Percentiles rank a stretch among this genome's conserved stretches.
phyloP scores from a whole-genome alignment of 257 asterid species.

The Ehretia macrophylla region DNA sequence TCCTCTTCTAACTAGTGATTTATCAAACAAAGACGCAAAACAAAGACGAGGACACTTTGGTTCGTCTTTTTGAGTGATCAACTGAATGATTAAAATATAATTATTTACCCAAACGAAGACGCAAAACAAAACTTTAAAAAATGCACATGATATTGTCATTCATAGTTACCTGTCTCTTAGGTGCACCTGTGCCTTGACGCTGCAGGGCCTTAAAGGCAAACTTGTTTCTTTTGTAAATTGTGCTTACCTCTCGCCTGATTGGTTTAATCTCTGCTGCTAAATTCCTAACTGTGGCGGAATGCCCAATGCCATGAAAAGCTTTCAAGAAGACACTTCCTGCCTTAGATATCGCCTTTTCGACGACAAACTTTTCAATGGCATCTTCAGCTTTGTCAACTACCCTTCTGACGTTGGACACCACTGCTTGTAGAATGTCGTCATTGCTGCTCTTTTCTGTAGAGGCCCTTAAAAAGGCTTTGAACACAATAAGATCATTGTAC shows the following conservation, averaged over 20 bases:
- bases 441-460: constrained; percentile 10
- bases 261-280: neutral
- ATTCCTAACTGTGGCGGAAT: neutral
- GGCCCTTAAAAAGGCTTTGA: constrained; percentile 14
- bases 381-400: constrained; percentile 17
- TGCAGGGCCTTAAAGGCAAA: neutral
- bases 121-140: no score
- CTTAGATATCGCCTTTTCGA: neutral
- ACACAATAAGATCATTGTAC: constrained; percentile 2
- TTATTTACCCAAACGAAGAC: no score
- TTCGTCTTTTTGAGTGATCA: no score
- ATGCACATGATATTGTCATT: constrained; percentile 17
- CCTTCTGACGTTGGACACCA: constrained; percentile 10
- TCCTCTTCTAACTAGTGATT: no score
- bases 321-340: neutral
- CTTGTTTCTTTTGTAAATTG: neutral
- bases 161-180: constrained; percentile 36
- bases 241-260: neutral
- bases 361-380: constrained; percentile 11
- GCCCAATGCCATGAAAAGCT: neutral
- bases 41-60: no score
- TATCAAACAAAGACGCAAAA: no score
- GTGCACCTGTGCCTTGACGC: neutral
- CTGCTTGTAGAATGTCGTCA: constrained; percentile 12
- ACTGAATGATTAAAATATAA: no score